Evolutionary conservation across 805 yeast species (phyloP).

Genomic region (Candida maesae): DNA sequence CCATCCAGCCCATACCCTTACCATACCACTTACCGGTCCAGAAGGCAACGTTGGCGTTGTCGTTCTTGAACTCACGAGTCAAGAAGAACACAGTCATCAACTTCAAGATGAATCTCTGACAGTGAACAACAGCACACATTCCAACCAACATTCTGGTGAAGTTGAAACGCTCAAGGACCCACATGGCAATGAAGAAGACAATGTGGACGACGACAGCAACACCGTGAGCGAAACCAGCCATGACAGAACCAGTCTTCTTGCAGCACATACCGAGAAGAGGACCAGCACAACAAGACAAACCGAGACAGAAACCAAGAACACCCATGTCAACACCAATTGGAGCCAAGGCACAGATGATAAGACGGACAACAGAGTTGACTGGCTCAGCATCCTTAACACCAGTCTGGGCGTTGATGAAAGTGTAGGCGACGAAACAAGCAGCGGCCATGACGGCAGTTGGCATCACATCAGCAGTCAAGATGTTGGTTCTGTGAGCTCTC

Average conservation of each 20-base stretch:
- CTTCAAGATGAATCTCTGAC: slow-evolving; percentile 87
- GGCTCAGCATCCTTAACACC: slow-evolving; percentile 55
- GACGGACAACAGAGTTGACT: slow-evolving; percentile 70
- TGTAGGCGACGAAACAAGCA: slow-evolving; percentile 75
- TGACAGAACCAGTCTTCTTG: slow-evolving; percentile 92
- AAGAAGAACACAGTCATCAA: slow-evolving; percentile 70
- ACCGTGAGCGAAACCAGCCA: slow-evolving; percentile 95
- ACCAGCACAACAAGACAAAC: slow-evolving; percentile 94
- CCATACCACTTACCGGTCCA: slow-evolving; percentile 99
- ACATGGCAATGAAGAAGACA: slow-evolving; percentile 88
- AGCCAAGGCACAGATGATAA: slow-evolving; percentile 77
- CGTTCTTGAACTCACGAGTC: slow-evolving; percentile 95
- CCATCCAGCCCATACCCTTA: slow-evolving; percentile 87
- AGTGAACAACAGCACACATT: slow-evolving; percentile 73
- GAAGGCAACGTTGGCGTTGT: slow-evolving; percentile 95
- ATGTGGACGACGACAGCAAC: slow-evolving; percentile 85
- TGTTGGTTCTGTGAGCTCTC: slow-evolving; percentile 77
- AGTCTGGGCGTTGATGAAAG: slow-evolving; percentile 81
- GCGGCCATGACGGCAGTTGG: slow-evolving; percentile 74
- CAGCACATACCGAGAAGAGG: slow-evolving; percentile 93
- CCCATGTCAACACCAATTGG: slow-evolving; percentile 93
- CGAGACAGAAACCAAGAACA: slow-evolving; percentile 70
- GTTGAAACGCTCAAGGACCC: slow-evolving; percentile 93
- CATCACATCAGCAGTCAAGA: slow-evolving; percentile 64
- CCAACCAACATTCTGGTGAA: slow-evolving; percentile 88